Evolutionary conservation across 1,139 yeast species (phyloP), one percentile per base, ranked within the genome.

Genomic region (Lodderomyces margitis): DNA sequence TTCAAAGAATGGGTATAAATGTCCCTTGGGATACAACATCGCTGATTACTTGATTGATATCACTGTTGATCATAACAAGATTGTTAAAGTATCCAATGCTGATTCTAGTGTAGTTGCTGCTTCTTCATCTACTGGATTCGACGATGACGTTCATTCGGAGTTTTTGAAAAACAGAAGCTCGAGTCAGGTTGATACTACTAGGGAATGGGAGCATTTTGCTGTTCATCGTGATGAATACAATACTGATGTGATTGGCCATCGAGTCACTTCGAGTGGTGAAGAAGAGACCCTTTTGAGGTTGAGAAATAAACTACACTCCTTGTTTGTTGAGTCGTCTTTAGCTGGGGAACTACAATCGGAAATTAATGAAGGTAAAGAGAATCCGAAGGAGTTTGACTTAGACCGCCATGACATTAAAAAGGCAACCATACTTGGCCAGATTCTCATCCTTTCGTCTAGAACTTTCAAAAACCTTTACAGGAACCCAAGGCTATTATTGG

Each of bases 31-130:
- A 28, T 91, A 87, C 61, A 92, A 92, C 56, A 80, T 92, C 53
- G 98, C 98, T 2, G 98, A 92, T 58, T 92, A 83, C 55, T 70
- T 92, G 59, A 86, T 92, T 49, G 98, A 92, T 59, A 77, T 92
- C 30, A 89, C 97, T 0, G 87, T 89, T 60, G 82, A 78, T 48
- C 80, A 72, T 45, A 66, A 66, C 41, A 69, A 62, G 44, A 53
- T 61, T 34, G 46, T 61, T 33, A 59, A 58, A 38, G 53, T 62
- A 12, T 45, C 52, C 14, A 46, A 51, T 38, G 47, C 74, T 8
- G 63, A 64, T 25, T 42, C 49, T 10, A 51, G 43, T 17, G 43
- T 42, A 21, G 44, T 44, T 7, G 40, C 41, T 11, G 46, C 51
- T n/a, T 44, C 55, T 10, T 47, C 53, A 6, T 52, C 58, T 3